phyloP scores from a whole-genome alignment of 352 stramenopile genomes.

The Globisporangium rhizosaccharum region DNA sequence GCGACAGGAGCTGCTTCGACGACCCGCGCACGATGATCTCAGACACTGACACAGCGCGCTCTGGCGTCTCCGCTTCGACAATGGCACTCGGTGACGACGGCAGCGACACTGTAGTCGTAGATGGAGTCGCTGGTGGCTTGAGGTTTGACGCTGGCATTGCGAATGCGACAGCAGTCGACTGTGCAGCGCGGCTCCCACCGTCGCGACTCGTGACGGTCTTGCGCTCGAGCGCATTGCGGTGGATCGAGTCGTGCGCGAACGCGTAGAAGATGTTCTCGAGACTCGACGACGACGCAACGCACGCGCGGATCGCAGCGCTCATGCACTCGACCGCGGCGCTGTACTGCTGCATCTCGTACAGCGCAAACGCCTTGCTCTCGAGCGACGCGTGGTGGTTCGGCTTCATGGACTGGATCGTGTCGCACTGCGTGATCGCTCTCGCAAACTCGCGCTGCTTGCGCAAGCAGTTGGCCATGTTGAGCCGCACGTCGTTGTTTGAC shows the following conservation, averaged over 20 bases:
- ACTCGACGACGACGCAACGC: slow-evolving; percentile 47
- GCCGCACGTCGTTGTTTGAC: slow-evolving; percentile 46
- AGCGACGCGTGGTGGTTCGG: slow-evolving; percentile 42
- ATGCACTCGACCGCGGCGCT: slow-evolving; percentile 50
- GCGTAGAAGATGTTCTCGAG: slow-evolving; percentile 66
- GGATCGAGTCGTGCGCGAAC: slow-evolving; percentile 42
- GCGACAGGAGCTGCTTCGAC: slow-evolving; percentile 53
- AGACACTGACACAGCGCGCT: neutral
- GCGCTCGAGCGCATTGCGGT: slow-evolving; percentile 48
- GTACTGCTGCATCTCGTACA: slow-evolving; percentile 39
- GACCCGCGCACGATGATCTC: slow-evolving; percentile 37
- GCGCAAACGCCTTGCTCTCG: slow-evolving; percentile 57
- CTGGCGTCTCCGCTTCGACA: neutral
- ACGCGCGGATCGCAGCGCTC: slow-evolving; percentile 47
- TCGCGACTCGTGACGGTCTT: slow-evolving; percentile 34
- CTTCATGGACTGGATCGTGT: slow-evolving; percentile 33
- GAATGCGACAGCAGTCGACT: too few relatives aligned
- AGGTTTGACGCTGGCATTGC: too few relatives aligned
- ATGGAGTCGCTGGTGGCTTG: too few relatives aligned
- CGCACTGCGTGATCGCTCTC: slow-evolving; percentile 48
- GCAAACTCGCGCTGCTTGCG: slow-evolving; percentile 34
- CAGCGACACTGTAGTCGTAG: too few relatives aligned
- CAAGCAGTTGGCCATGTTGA: slow-evolving; percentile 71
- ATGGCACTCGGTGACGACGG: neutral
- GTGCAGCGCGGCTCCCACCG: neutral